These are phyloP conservation scores for Venturia nashicola DNA, from an alignment of 2,329 filamentous ascomycete species.

Conservation along the genomic window DNA sequence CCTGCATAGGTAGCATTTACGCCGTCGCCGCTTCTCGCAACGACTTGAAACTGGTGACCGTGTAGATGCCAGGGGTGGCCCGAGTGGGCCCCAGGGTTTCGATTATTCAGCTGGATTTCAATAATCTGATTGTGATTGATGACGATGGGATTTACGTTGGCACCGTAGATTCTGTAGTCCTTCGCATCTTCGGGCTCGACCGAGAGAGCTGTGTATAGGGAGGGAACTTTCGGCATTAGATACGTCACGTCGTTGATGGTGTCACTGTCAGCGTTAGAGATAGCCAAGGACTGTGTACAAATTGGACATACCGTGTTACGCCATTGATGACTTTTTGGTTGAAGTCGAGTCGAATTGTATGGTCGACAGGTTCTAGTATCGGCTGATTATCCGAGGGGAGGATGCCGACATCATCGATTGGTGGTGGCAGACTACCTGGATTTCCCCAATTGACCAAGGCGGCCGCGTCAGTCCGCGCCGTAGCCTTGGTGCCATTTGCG, in stretches of 20 bases:
- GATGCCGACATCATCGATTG: conserved; percentile 55
- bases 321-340: background rate
- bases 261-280: conserved; percentile 19
- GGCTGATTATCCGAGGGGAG: conserved; percentile 54
- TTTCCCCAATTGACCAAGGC: background rate
- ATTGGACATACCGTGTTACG: background rate
- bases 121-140: conserved; percentile 54
- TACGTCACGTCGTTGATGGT: conserved; percentile 66
- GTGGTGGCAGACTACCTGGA: background rate
- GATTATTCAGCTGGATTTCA: conserved; percentile 64
- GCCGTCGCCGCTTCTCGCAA: conserved; percentile 23
- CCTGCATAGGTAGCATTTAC: conserved; percentile 19
- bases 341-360: conserved; percentile 13
- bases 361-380: conserved; percentile 48
- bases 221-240: conserved; percentile 60
- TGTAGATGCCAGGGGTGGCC: conserved; percentile 67
- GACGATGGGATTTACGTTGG: conserved; percentile 44
- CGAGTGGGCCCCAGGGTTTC: conserved; percentile 40
- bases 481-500: background rate
- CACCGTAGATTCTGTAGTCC: conserved; percentile 35
- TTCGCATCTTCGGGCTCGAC: conserved; percentile 19
- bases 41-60: conserved; percentile 59
- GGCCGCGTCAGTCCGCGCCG: background rate
- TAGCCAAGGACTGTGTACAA: background rate
- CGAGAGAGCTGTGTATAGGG: conserved; percentile 63